Evolutionary conservation across 2,329 filamentous ascomycete species (phyloP).

Genomic region (Ophiostoma triangulosporum): DNA sequence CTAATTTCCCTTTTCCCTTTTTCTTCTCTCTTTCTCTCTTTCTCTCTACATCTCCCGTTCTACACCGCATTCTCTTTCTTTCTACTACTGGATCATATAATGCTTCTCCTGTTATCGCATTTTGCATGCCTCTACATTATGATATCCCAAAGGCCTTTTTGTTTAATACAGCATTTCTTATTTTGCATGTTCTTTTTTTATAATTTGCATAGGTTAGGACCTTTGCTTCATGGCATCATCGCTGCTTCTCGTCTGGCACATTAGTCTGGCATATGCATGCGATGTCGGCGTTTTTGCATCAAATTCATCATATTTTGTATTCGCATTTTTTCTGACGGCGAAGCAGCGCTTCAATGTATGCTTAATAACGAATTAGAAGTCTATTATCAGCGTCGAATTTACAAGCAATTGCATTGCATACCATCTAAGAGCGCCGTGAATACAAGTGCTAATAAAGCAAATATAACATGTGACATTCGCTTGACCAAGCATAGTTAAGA

Average conservation of each 20-base stretch:
- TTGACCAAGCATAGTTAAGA: too few relatives aligned
- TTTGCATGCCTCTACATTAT: slow-evolving; percentile 2
- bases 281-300: background rate
- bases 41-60: background rate
- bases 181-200: background rate
- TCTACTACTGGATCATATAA: background rate
- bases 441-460: too few relatives aligned
- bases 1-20: background rate
- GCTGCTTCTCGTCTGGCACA: background rate
- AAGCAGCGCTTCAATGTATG: too few relatives aligned
- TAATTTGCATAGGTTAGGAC: background rate
- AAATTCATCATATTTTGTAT: background rate
- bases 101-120: slow-evolving; percentile 1
- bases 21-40: background rate
- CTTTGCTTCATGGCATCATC: background rate
- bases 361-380: too few relatives aligned
- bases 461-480: too few relatives aligned
- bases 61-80: background rate
- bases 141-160: slow-evolving; percentile 2
- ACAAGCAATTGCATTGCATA: too few relatives aligned
- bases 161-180: background rate
- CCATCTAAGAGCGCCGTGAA: too few relatives aligned
- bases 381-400: too few relatives aligned
- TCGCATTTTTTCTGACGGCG: background rate
- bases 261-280: background rate